These are phyloP conservation scores for Priceomyces medius DNA, from an alignment of 805 yeast genomes.

Conservation along the genomic window DNA sequence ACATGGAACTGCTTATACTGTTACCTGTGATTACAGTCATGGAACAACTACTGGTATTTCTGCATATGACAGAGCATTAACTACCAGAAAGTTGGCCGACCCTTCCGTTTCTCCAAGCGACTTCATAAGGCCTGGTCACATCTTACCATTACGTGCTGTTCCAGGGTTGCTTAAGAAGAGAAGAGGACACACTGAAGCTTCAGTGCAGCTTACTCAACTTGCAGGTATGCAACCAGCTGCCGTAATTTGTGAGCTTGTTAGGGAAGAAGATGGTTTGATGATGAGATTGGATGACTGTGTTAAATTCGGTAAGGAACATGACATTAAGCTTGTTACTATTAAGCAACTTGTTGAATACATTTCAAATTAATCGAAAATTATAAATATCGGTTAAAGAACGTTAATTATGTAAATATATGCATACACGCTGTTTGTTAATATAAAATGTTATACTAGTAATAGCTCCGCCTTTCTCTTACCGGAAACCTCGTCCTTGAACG, in stretches of 20 bases:
- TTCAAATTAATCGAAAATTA: no score
- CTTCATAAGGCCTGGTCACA: conserved; percentile 90
- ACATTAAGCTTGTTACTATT: conserved; percentile 73
- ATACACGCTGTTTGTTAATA: not conserved
- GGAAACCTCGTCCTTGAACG: conserved; percentile 79
- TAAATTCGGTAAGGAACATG: conserved; percentile 59
- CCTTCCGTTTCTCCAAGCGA: conserved; percentile 55
- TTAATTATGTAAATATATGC: conserved; percentile 3
- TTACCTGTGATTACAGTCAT: conserved; percentile 79
- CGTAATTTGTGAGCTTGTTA: conserved; percentile 90
- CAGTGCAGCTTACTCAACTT: conserved; percentile 78
- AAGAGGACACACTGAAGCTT: conserved; percentile 97
- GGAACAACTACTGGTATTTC: conserved; percentile 98
- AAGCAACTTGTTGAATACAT: conserved; percentile 65
- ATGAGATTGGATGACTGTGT: conserved; percentile 88
- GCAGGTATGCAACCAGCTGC: conserved; percentile 83
- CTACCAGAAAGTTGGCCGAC: conserved; percentile 70
- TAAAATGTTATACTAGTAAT: conserved; percentile 46
- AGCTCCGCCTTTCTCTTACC: conserved; percentile 92
- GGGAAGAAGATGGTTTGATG: conserved; percentile 93
- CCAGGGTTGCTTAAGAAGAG: conserved; percentile 79
- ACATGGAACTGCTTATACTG: conserved; percentile 96
- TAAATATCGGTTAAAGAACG: not conserved
- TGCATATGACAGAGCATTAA: conserved; percentile 88
- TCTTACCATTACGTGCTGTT: conserved; percentile 87